Conservation (phyloP, 1,284 basidiomycete genomes). For the Naganishia albida region DNA sequence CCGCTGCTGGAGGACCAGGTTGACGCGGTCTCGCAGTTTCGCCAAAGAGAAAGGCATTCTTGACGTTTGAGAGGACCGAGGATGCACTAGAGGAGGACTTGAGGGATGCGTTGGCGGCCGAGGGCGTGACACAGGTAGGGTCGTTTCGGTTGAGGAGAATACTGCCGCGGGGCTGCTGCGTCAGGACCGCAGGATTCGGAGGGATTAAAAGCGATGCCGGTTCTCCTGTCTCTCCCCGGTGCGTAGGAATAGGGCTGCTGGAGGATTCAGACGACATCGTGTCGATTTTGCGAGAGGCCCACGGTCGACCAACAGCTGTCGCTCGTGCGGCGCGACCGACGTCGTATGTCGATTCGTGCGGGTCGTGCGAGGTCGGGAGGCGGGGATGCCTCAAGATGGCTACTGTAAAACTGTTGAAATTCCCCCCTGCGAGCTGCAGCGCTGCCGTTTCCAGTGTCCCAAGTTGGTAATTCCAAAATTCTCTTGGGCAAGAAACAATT, state of each 20-base stretch:
- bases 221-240: background rate
- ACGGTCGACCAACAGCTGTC: background rate
- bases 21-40: conserved; percentile 24
- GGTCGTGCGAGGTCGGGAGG: too few species aligned
- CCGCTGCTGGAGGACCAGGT: conserved; percentile 28
- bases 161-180: conserved; percentile 36
- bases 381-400: too few species aligned
- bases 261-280: background rate
- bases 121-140: conserved; percentile 16
- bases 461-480: background rate
- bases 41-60: conserved; percentile 28
- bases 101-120: conserved; percentile 12
- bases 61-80: conserved; percentile 9
- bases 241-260: background rate
- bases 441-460: background rate
- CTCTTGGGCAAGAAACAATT: background rate
- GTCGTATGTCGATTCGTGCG: too few species aligned
- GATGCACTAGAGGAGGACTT: conserved; percentile 12
- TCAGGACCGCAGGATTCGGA: conserved; percentile 38
- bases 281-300: background rate
- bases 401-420: conserved; percentile 15
- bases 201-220: conserved; percentile 36
- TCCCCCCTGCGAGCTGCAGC: background rate
- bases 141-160: conserved; percentile 41
- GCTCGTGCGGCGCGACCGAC: background rate